Conservation (phyloP, 1,284 basidiomycete genomes). For the Trametes polyzona region DNA sequence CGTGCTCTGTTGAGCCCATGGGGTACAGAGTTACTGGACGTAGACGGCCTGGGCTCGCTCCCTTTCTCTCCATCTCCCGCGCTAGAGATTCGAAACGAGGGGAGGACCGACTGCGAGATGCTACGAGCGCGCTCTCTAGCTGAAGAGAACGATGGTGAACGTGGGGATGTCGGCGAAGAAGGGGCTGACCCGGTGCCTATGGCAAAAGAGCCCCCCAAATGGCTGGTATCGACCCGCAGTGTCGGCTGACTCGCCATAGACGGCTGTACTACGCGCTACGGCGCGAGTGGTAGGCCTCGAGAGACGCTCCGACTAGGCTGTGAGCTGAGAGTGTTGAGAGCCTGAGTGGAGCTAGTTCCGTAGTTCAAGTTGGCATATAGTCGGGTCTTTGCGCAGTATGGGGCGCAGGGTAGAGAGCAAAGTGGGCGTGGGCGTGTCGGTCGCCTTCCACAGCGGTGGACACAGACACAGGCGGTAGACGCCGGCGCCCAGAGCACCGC, state of each 20-base stretch:
- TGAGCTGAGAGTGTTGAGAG: no score
- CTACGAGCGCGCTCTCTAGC: constrained; percentile 32
- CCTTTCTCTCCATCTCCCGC: constrained; percentile 33
- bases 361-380: background rate
- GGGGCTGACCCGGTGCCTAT: constrained; percentile 9
- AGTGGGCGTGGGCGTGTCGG: background rate
- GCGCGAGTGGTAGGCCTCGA: background rate
- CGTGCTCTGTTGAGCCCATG: constrained; percentile 44
- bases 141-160: constrained; percentile 15
- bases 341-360: background rate
- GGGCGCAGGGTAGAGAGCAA: background rate
- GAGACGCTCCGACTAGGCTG: no score
- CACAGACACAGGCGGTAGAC: background rate
- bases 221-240: constrained; percentile 34
- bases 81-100: constrained; percentile 39
- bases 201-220: constrained; percentile 11
- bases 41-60: background rate
- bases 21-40: constrained; percentile 11
- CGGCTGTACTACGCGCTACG: background rate
- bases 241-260: constrained; percentile 21
- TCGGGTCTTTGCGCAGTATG: background rate
- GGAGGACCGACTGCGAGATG: constrained; percentile 35
- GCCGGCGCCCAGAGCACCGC: background rate
- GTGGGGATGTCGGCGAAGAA: constrained; percentile 9
- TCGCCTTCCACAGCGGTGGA: background rate